A percentile compares a stretch with the other conserved stretches of the same genome.
Conservation (phyloP, 164 flowering plant species). For the Protea cynaroides region DNA sequence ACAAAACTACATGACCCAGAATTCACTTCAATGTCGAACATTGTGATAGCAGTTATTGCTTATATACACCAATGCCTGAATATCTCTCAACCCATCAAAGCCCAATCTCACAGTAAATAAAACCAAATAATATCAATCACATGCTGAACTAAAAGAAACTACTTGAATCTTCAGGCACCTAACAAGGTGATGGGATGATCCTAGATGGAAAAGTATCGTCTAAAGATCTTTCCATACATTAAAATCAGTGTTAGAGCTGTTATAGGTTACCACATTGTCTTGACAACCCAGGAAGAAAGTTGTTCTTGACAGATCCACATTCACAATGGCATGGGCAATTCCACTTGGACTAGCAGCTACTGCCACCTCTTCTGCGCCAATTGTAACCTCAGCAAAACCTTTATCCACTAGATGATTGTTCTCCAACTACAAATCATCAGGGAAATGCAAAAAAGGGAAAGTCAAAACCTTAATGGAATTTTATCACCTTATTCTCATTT, state of each 20-base stretch:
- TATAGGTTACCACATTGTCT: slow-evolving; percentile 42
- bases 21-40: neutral
- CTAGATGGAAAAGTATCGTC: neutral
- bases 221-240: slow-evolving; percentile 83
- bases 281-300: slow-evolving; percentile 86
- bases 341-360: slow-evolving; percentile 74
- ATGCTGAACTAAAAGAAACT: neutral
- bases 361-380: slow-evolving; percentile 73
- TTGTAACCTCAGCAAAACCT: slow-evolving; percentile 61
- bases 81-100: slow-evolving; percentile 1
- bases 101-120: neutral
- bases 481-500: neutral
- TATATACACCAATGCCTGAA: slow-evolving; percentile 1
- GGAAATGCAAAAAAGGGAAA: neutral
- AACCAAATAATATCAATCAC: neutral
- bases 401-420: slow-evolving; percentile 35
- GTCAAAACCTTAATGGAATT: neutral
- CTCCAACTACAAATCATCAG: slow-evolving; percentile 52
- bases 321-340: slow-evolving; percentile 77
- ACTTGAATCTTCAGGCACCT: neutral
- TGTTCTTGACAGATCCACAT: slow-evolving; percentile 47
- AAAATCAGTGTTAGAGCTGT: slow-evolving; percentile 54
- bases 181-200: neutral
- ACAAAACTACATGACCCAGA: slow-evolving; percentile 1
- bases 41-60: neutral